phyloP scores from a whole-genome alignment of 306 rosid genomes.

The Dalbergia cultrata region DNA sequence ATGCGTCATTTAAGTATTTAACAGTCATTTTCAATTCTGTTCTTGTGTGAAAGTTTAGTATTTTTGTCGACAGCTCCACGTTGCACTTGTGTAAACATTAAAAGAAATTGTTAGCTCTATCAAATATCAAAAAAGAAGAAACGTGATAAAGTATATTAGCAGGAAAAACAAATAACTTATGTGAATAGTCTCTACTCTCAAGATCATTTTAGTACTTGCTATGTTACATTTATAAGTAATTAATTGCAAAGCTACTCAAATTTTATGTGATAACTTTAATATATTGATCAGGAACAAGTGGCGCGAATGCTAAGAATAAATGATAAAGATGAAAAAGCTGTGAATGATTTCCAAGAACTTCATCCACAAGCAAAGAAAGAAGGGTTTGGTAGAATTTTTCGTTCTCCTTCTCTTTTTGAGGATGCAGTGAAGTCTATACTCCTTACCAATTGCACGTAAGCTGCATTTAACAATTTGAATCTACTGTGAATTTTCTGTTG shows the following conservation, averaged over 20 bases:
- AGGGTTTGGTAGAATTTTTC: slow-evolving; percentile 35
- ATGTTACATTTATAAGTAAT: background rate
- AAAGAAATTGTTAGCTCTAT: too few species aligned
- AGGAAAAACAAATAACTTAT: too few species aligned
- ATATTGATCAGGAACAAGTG: slow-evolving; percentile 41
- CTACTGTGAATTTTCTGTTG: too few species aligned
- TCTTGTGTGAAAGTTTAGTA: background rate
- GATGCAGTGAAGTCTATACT: slow-evolving; percentile 53
- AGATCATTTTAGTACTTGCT: too few species aligned
- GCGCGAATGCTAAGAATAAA: slow-evolving; percentile 48
- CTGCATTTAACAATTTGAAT: background rate
- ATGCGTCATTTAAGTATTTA: background rate
- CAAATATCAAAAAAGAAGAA: too few species aligned
- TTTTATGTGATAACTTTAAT: background rate
- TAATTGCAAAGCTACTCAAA: background rate
- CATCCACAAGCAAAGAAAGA: slow-evolving; percentile 15
- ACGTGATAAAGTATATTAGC: too few species aligned
- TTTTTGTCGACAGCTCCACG: background rate
- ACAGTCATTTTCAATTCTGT: too few species aligned
- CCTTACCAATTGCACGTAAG: slow-evolving; percentile 49
- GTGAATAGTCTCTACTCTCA: too few species aligned
- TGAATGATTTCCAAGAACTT: slow-evolving; percentile 23
- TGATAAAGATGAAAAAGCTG: background rate
- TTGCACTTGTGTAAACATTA: too few species aligned
- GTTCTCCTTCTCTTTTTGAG: slow-evolving; percentile 43